These are phyloP conservation scores for Chamaecyparis obtusa DNA, from an alignment of 75 land plant species.

Conservation along the genomic window DNA sequence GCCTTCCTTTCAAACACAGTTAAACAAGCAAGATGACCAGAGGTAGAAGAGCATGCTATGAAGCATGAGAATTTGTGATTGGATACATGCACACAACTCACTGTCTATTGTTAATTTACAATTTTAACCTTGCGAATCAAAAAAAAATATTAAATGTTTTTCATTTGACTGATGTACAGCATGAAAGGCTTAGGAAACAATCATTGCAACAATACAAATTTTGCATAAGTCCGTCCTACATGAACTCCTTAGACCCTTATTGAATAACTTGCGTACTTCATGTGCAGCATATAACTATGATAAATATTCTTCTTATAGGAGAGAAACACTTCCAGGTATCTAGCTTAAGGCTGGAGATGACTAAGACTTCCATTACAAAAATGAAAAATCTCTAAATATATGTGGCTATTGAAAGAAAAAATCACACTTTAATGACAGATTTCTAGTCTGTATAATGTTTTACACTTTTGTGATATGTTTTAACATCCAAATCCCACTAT, in stretches of 20 bases:
- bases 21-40: not conserved
- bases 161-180: not conserved
- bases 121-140: not conserved
- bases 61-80: not conserved
- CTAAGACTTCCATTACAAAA: too few relatives aligned
- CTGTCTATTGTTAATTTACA: not conserved
- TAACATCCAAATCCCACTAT: too few relatives aligned
- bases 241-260: not conserved
- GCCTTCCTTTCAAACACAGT: slow-evolving; percentile 27
- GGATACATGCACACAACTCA: not conserved
- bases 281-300: too few relatives aligned
- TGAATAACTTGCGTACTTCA: too few relatives aligned
- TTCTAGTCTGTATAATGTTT: too few relatives aligned
- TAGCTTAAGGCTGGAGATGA: too few relatives aligned
- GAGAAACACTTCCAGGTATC: too few relatives aligned
- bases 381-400: too few relatives aligned
- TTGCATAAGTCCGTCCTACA: not conserved
- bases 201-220: not conserved
- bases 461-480: too few relatives aligned
- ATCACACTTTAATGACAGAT: too few relatives aligned
- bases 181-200: not conserved
- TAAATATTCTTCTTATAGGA: too few relatives aligned
- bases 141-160: not conserved
- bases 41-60: not conserved
- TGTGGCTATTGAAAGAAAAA: too few relatives aligned